Conservation (phyloP, 2,329 filamentous ascomycete genomes). For the Neofusicoccum cordaticola region DNA sequence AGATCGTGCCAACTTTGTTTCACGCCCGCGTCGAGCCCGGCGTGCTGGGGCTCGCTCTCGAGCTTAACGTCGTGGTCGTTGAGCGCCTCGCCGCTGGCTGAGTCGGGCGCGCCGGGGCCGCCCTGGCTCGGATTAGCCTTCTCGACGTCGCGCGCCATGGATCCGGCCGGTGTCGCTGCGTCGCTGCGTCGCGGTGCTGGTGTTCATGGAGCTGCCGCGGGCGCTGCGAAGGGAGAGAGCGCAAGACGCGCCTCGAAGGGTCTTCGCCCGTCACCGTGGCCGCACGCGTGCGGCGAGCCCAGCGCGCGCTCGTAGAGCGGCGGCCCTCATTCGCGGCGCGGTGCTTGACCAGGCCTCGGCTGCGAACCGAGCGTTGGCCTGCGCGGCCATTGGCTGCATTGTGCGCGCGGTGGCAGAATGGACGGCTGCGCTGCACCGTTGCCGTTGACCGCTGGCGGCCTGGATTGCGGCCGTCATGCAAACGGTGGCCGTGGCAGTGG, state of each 20-base stretch:
- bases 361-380: neutral
- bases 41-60: neutral
- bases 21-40: neutral
- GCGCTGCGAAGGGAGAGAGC: neutral
- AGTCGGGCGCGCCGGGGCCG: neutral
- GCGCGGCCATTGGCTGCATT: neutral
- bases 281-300: neutral
- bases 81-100: neutral
- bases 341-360: neutral
- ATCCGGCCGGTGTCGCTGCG: neutral
- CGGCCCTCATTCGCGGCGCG: neutral
- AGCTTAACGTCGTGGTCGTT: neutral
- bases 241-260: too few relatives aligned
- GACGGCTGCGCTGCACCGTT: neutral
- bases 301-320: neutral
- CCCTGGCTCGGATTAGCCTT: neutral
- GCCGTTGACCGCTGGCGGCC: neutral
- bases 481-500: neutral
- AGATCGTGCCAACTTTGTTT: neutral
- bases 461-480: neutral
- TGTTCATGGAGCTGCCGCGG: neutral
- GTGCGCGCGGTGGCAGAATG: neutral
- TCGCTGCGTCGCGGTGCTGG: neutral
- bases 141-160: conserved; percentile 10
- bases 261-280: neutral